Evolutionary conservation across 2,329 filamentous ascomycete genomes (phyloP).

Genomic region (Niveomyces coronatus): DNA sequence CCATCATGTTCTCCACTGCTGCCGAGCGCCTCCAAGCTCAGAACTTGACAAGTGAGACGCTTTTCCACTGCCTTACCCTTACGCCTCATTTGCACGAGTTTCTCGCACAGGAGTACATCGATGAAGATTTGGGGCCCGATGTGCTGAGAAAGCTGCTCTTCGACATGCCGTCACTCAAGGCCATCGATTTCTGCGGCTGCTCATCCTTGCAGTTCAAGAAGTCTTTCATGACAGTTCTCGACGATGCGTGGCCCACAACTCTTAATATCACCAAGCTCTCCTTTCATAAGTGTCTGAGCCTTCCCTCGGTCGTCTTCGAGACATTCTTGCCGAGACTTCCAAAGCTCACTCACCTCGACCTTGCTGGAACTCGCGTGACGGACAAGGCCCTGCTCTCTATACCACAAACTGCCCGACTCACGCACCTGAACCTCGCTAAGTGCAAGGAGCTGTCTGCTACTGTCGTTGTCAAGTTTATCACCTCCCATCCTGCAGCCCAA

Average conservation of each 20-base stretch:
- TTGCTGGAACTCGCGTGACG: slow-evolving; percentile 69
- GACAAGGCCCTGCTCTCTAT: slow-evolving; percentile 60
- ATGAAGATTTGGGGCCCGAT: slow-evolving; percentile 59
- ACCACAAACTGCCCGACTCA: slow-evolving; percentile 59
- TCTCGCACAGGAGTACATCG: slow-evolving; percentile 69
- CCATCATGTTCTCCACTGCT: slow-evolving; percentile 63
- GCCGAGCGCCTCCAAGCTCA: slow-evolving; percentile 64
- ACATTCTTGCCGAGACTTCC: slow-evolving; percentile 59
- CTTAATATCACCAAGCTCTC: slow-evolving; percentile 58
- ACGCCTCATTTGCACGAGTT: slow-evolving; percentile 69
- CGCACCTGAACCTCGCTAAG: slow-evolving; percentile 68
- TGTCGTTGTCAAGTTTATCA: slow-evolving; percentile 59
- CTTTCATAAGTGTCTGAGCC: slow-evolving; percentile 66
- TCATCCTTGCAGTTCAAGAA: slow-evolving; percentile 57
- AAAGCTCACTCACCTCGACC: slow-evolving; percentile 64
- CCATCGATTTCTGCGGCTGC: slow-evolving; percentile 69
- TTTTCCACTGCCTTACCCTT: slow-evolving; percentile 60
- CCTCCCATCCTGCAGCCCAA: slow-evolving; percentile 57
- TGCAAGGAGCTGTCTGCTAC: slow-evolving; percentile 60
- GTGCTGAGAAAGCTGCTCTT: slow-evolving; percentile 64
- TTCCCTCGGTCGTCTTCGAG: slow-evolving; percentile 58
- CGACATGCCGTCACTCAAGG: slow-evolving; percentile 51
- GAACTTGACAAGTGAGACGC: slow-evolving; percentile 64
- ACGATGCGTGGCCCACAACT: slow-evolving; percentile 39
- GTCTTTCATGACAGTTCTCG: slow-evolving; percentile 49